These are phyloP conservation scores for Colletotrichum australisinense DNA, from an alignment of 2,329 filamentous ascomycete genomes.

Conservation along the genomic window DNA sequence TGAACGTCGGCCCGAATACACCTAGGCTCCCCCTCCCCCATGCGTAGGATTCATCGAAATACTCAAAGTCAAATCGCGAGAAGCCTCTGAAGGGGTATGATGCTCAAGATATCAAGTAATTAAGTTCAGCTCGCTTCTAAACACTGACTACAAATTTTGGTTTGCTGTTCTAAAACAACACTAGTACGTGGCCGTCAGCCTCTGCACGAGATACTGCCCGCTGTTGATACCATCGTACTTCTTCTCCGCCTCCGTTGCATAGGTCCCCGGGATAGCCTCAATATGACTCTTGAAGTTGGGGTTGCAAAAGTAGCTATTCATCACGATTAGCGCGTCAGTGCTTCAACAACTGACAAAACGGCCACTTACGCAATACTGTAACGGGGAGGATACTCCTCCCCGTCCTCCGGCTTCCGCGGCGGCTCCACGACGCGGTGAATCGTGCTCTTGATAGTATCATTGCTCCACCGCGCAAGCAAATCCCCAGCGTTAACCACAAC, in stretches of 20 bases:
- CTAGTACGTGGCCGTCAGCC: slow-evolving; percentile 80
- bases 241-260: slow-evolving; percentile 70
- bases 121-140: background rate
- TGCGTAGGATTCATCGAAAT: too few species aligned
- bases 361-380: slow-evolving; percentile 83
- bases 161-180: background rate
- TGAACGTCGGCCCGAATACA: too few species aligned
- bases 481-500: slow-evolving; percentile 93
- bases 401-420: slow-evolving; percentile 65
- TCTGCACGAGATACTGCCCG: slow-evolving; percentile 83
- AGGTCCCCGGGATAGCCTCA: slow-evolving; percentile 85
- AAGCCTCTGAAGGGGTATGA: background rate
- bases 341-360: background rate
- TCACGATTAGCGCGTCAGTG: background rate
- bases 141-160: background rate
- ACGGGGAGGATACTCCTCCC: slow-evolving; percentile 74
- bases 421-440: slow-evolving; percentile 92
- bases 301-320: slow-evolving; percentile 82
- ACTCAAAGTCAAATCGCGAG: too few species aligned
- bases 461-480: slow-evolving; percentile 87
- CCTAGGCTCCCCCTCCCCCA: too few species aligned
- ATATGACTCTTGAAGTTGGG: slow-evolving; percentile 82
- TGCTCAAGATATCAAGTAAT: background rate
- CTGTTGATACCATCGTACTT: slow-evolving; percentile 84
- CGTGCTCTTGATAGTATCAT: slow-evolving; percentile 91